A percentile compares a stretch with the other conserved stretches of the same genome.
These are phyloP conservation scores for Peribolospora baueri DNA, from an alignment of 768 basidiomycete species.

Conservation along the genomic window DNA sequence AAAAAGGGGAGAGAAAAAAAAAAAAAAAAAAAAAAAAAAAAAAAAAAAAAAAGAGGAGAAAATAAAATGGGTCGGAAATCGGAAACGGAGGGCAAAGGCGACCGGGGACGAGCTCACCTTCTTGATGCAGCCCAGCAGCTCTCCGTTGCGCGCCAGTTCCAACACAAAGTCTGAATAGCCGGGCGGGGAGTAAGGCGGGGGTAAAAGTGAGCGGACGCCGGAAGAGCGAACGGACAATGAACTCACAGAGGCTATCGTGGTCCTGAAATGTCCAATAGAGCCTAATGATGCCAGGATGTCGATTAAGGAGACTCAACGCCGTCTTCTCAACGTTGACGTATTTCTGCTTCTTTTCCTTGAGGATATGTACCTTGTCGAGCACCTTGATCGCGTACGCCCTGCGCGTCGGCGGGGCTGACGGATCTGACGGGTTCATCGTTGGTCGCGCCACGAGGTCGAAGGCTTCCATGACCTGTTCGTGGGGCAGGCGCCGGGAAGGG, in stretches of 20 bases:
- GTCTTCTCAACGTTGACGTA: constrained; percentile 62
- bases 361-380: constrained; percentile 59
- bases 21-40: neutral
- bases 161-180: constrained; percentile 21
- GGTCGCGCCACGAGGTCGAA: neutral
- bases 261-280: constrained; percentile 72
- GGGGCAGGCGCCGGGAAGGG: neutral
- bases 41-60: neutral
- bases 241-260: constrained; percentile 55
- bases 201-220: neutral
- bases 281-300: constrained; percentile 59
- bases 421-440: constrained; percentile 7
- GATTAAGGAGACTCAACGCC: constrained; percentile 28
- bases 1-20: neutral
- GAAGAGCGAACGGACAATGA: neutral
- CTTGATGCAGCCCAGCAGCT: constrained; percentile 21
- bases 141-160: constrained; percentile 24
- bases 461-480: neutral
- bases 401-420: constrained; percentile 19
- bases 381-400: constrained; percentile 54
- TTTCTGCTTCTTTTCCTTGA: constrained; percentile 42
- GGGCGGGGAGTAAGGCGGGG: neutral
- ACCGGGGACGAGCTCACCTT: constrained; percentile 12
- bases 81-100: neutral
- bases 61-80: neutral